Conservation (phyloP, 768 basidiomycete genomes). For the Gloeopeniophorella convolvens region DNA sequence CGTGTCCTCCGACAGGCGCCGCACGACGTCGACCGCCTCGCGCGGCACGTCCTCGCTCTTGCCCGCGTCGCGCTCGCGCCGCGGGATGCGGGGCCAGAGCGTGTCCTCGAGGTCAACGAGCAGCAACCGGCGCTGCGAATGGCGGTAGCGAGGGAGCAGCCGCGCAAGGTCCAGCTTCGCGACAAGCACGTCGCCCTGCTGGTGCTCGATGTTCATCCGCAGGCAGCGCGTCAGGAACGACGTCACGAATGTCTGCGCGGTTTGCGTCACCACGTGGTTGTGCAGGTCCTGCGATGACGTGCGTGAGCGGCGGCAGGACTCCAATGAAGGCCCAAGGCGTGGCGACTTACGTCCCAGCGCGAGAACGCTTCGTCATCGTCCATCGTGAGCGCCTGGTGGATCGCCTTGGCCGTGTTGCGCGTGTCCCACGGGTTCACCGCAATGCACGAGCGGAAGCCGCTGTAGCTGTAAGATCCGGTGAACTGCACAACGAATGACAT, state of each 20-base stretch:
- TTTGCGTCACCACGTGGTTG: conserved; percentile 80
- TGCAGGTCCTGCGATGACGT: conserved; percentile 51
- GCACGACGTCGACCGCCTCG: conserved; percentile 42
- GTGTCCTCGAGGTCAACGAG: conserved; percentile 77
- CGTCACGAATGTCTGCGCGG: conserved; percentile 76
- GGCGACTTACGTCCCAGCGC: conserved; percentile 61
- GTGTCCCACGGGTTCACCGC: conserved; percentile 84
- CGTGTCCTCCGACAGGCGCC: conserved; percentile 51
- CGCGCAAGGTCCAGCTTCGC: conserved; percentile 38
- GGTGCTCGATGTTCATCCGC: conserved; percentile 67
- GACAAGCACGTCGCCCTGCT: conserved; percentile 34
- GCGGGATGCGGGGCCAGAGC: conserved; percentile 60
- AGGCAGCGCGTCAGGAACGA: conserved; percentile 72
- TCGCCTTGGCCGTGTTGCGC: conserved; percentile 77
- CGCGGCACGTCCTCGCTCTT: conserved; percentile 23
- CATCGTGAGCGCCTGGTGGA: conserved; percentile 74
- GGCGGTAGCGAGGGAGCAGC: conserved; percentile 63
- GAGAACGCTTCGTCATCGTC: conserved; percentile 59
- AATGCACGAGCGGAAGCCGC: conserved; percentile 81
- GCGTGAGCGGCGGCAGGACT: not conserved
- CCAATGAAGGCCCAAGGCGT: not conserved
- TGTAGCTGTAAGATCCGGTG: conserved; percentile 80
- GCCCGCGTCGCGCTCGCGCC: conserved; percentile 23
- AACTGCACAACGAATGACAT: conserved; percentile 42
- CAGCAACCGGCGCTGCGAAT: conserved; percentile 57